phyloP scores from a whole-genome alignment of 352 stramenopile genomes.

The Phytopythium vexans region DNA sequence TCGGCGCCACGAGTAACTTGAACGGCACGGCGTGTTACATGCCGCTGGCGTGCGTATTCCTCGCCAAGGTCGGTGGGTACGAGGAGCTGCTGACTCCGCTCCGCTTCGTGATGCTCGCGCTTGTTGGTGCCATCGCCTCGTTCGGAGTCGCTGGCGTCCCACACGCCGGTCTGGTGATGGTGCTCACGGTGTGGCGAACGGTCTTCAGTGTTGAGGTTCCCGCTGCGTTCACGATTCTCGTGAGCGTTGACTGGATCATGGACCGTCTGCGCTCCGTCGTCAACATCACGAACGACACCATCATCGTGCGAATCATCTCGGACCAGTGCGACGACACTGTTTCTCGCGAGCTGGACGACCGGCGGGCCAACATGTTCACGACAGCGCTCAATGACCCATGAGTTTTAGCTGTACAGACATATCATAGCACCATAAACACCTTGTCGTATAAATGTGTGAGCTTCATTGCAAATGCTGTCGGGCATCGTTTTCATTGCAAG shows the following conservation, averaged over 20 bases:
- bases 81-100: conserved; percentile 47
- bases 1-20: conserved; percentile 69
- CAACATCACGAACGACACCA: conserved; percentile 85
- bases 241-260: conserved; percentile 70
- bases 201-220: conserved; percentile 60
- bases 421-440: no score
- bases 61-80: conserved; percentile 62
- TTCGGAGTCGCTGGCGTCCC: conserved; percentile 72
- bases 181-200: conserved; percentile 75
- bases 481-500: no score
- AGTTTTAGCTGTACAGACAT: no score
- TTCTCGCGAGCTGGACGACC: conserved; percentile 12
- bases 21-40: conserved; percentile 79
- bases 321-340: conserved; percentile 60
- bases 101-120: conserved; percentile 57
- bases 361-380: neutral
- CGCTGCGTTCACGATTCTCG: conserved; percentile 59
- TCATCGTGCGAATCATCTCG: conserved; percentile 76
- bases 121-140: conserved; percentile 65
- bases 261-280: conserved; percentile 69
- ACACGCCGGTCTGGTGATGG: conserved; percentile 70
- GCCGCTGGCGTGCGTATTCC: conserved; percentile 65
- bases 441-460: no score
- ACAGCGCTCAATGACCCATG: no score
- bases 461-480: no score